A percentile compares a stretch with the other conserved stretches of the same genome.
phyloP scores from a whole-genome alignment of 139 green algal genomes.

The Coelastrella sp. region DNA sequence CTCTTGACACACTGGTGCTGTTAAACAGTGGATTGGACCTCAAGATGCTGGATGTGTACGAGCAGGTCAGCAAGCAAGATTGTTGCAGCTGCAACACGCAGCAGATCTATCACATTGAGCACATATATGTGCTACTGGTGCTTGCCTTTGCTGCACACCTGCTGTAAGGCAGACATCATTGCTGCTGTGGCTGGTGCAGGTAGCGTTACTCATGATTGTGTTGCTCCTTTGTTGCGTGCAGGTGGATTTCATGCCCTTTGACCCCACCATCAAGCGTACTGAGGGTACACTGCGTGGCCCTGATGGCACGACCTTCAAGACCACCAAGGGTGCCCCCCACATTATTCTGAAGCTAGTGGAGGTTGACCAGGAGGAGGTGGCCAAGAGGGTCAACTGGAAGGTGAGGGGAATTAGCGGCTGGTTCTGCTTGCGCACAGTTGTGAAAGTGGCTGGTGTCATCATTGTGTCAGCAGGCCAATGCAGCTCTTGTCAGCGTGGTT shows the following conservation, averaged over 20 bases:
- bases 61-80: conserved; percentile 46
- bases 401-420: background rate
- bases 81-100: background rate
- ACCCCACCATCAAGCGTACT: conserved; percentile 90
- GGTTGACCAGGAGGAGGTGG: conserved; percentile 46
- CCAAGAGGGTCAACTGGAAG: conserved; percentile 53
- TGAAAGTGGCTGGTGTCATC: no score
- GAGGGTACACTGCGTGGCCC: conserved; percentile 72
- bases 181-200: background rate
- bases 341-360: conserved; percentile 55
- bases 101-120: background rate
- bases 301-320: conserved; percentile 75
- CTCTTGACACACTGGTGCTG: conserved; percentile 88
- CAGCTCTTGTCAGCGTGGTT: background rate
- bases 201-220: background rate
- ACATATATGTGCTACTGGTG: background rate
- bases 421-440: background rate
- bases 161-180: background rate
- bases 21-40: conserved; percentile 59
- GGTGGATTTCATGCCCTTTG: conserved; percentile 89
- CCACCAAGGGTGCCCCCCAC: conserved; percentile 83
- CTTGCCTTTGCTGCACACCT: background rate
- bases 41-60: conserved; percentile 59
- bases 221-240: background rate
- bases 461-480: background rate